Evolutionary conservation across 768 basidiomycete species (phyloP), one percentile per base, ranked within the genome.

Genomic region (Suillus discolor): DNA sequence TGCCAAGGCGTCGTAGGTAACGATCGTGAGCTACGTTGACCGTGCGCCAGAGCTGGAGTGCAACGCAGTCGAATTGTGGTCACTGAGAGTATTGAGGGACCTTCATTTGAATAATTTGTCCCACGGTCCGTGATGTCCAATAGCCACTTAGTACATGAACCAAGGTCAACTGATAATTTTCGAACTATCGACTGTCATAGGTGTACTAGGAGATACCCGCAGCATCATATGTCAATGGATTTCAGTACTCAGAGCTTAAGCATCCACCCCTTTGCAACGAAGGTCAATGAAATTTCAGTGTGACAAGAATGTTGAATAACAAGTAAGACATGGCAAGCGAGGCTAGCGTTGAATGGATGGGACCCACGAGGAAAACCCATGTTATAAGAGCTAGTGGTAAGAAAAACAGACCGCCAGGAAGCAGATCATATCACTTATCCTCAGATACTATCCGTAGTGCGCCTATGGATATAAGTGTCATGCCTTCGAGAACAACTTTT

Each of bases 1-100:
- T 78, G 70, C 75, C 74, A 64, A 62, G 60, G 65, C 69, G 39
- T 60, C 59, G 59, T 60, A 11, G 64, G 68, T 68, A 45, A 69
- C 62, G 42, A 68, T 72, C 66, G 63, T 68, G 67, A 71, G 44
- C 38, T 57, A 45, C 63, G 45, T 60, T 42, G 18, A 42, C 59
- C 59, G 23, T 60, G 41, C 59, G 28, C 59, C 59, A 42, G 59
- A 60, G 41, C 41, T 60, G 15, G 23, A 51, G 49, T 51, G 59
- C 59, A 60, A 60, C 41, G 28, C 59, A 25, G 59, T 60, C 59
- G 18, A 31, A 20, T 42, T 59, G 41, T 55, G 31, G 42, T 60
- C 39, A 60, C 25, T 42, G 25, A 53, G 51, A 25, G 47, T 25
- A 51, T 25, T 51, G 49, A 55, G 20, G 18, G 31, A 55, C 31